Conservation (phyloP, 768 basidiomycete species). For the Boletus rubescentipes region DNA sequence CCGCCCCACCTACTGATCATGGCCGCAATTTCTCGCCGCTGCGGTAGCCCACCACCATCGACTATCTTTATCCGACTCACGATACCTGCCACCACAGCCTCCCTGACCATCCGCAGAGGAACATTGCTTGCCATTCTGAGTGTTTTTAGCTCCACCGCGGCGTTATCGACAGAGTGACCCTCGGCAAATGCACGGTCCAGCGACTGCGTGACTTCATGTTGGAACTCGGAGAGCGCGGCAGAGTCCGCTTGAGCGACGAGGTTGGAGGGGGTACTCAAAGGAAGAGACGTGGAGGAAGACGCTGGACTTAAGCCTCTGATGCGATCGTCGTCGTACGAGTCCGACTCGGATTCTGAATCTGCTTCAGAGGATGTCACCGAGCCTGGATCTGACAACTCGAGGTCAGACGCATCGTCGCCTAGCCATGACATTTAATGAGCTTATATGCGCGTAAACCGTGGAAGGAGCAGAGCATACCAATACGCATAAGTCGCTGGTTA, state of each 20-base stretch:
- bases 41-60: conserved; percentile 51
- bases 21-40: conserved; percentile 62
- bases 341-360: conserved; percentile 41
- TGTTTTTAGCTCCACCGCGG: conserved; percentile 91
- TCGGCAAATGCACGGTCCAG: conserved; percentile 92
- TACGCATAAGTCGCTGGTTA: conserved; percentile 72
- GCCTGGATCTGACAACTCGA: conserved; percentile 59
- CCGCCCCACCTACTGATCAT: conserved; percentile 80
- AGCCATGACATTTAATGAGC: background rate
- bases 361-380: conserved; percentile 54
- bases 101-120: conserved; percentile 76
- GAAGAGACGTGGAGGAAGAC: conserved; percentile 50
- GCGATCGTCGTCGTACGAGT: conserved; percentile 42
- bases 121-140: conserved; percentile 97
- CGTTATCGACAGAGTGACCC: conserved; percentile 89
- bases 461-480: conserved; percentile 46
- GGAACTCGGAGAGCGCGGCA: conserved; percentile 68
- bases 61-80: conserved; percentile 69
- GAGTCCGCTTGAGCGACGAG: conserved; percentile 38
- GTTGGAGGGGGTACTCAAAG: conserved; percentile 39
- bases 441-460: background rate
- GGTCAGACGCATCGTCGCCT: conserved; percentile 63
- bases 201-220: conserved; percentile 73
- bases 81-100: conserved; percentile 85
- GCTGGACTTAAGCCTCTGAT: conserved; percentile 34